Evolutionary conservation across 2,329 filamentous ascomycete species (phyloP).

Genomic region (Massarina eburnea): DNA sequence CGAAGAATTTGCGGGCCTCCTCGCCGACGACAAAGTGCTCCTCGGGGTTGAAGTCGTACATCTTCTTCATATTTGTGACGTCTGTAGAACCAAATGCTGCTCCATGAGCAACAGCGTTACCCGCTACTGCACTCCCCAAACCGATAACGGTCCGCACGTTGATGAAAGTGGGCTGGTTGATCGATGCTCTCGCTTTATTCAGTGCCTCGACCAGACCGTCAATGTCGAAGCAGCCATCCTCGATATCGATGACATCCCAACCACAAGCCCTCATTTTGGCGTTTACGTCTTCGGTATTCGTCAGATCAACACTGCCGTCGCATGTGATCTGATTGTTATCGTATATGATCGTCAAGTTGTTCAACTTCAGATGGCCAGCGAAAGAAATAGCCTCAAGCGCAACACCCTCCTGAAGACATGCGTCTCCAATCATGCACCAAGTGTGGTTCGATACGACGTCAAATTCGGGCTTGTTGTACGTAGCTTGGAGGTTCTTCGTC

Average conservation of each 20-base stretch:
- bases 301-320: slow-evolving; percentile 56
- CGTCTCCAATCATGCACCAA: slow-evolving; percentile 62
- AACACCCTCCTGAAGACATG: slow-evolving; percentile 61
- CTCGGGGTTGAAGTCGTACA: slow-evolving; percentile 53
- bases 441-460: slow-evolving; percentile 55
- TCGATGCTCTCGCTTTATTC: slow-evolving; percentile 46
- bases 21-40: slow-evolving; percentile 51
- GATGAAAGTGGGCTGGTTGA: slow-evolving; percentile 59
- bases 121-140: slow-evolving; percentile 49
- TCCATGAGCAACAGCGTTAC: slow-evolving; percentile 59
- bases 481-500: slow-evolving; percentile 57
- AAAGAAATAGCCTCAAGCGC: slow-evolving; percentile 58
- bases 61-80: slow-evolving; percentile 58
- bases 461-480: slow-evolving; percentile 54
- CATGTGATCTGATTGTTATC: slow-evolving; percentile 64
- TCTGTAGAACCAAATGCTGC: slow-evolving; percentile 59
- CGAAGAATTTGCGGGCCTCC: slow-evolving; percentile 56
- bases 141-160: slow-evolving; percentile 62
- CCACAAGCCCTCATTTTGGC: slow-evolving; percentile 60
- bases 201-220: slow-evolving; percentile 52
- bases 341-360: slow-evolving; percentile 59
- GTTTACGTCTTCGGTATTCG: slow-evolving; percentile 58
- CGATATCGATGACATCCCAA: slow-evolving; percentile 59
- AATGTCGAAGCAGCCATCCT: slow-evolving; percentile 57
- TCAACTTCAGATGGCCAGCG: slow-evolving; percentile 56